phyloP scores from a whole-genome alignment of 2,329 filamentous ascomycete species.

The Trichoderma arundinaceum region DNA sequence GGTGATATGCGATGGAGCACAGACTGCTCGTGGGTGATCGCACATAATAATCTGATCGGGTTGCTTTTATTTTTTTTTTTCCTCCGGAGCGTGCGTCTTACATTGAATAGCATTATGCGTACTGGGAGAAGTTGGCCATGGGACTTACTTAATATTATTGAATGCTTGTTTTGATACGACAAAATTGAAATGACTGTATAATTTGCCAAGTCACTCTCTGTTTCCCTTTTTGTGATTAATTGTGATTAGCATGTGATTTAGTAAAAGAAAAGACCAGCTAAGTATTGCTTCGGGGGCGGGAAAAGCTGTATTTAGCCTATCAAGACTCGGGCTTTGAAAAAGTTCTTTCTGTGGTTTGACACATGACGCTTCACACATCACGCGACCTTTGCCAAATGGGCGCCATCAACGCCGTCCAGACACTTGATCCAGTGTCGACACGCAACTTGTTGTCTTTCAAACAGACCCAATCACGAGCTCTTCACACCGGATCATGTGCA shows the following conservation, averaged over 20 bases:
- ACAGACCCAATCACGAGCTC: constrained; percentile 9
- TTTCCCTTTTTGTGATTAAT: neutral
- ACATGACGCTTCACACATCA: constrained; percentile 21
- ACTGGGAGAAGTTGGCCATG: constrained; percentile 8
- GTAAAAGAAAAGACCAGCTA: neutral
- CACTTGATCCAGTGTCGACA: neutral
- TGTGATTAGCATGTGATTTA: neutral
- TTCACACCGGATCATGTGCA: constrained; percentile 2
- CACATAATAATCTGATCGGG: constrained; percentile 20
- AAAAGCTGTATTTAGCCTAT: constrained; percentile 25
- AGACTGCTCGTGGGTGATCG: constrained; percentile 10
- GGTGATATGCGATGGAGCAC: constrained; percentile 10
- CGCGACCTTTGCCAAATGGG: neutral
- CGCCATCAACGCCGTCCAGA: constrained; percentile 4
- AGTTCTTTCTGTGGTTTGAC: constrained; percentile 1
- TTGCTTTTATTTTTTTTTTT: constrained; percentile 8
- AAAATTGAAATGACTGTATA: constrained; percentile 24
- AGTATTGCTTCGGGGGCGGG: neutral
- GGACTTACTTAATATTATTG: constrained; percentile 27
- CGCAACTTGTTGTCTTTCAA: neutral
- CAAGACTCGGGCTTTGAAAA: neutral
- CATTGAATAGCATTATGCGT: constrained; percentile 27
- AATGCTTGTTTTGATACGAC: constrained; percentile 24
- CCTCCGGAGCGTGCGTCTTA: constrained; percentile 18
- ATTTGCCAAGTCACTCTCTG: neutral